Base-by-base conservation (phyloP, 352 stramenopile genomes). In the Pythium apleroticum region DNA sequence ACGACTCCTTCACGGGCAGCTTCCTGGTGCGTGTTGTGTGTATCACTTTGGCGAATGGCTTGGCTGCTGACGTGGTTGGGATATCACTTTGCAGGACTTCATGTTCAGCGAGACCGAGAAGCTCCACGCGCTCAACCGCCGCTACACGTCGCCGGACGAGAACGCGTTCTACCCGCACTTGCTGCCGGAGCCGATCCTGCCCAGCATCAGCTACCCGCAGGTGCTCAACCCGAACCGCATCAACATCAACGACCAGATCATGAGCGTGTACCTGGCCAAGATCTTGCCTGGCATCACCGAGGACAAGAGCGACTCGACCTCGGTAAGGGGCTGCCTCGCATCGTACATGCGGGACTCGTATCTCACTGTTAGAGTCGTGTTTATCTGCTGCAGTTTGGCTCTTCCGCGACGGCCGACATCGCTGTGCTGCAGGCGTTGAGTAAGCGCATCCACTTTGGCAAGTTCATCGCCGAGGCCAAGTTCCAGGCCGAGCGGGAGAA, bases 131-230 rank as follows among this genome's bases (percentile, higher is more conserved):
- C 77, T 97, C 48, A 89, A 98, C 28, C 89, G 97, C 24, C 93
- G 97, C n/a, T 99, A 99, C 86, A 99, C 93, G 66, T 98, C 92
- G 28, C 96, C 97, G 17, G 97, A 99, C 68, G 97, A 99, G 81
- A 97, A 99, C 61, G 86, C 97, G 22, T 99, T 99, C 79, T 99
- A 98, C 71, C 95, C 92, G 35, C 76, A 97, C 43, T 69, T 92
- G 50, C 69, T 99, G 25, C 95, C 93, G 9, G 80, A 91, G 52
- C 86, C 96, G 4, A 96, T 98, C 33, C 74, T 99, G 35, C 88
- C 94, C 15, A 86, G 84, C 24, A 75, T 99, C 35, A 77, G 97
- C 41, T 99, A 98, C 75, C 95, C 97, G 27, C 71, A 91, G 24
- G 80, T 99, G 10, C 84, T 99, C 30, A 90, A 94, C 60, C 91